phyloP scores from a whole-genome alignment of 495 filamentous ascomycete genomes.

The Aspergillus nidulans region DNA sequence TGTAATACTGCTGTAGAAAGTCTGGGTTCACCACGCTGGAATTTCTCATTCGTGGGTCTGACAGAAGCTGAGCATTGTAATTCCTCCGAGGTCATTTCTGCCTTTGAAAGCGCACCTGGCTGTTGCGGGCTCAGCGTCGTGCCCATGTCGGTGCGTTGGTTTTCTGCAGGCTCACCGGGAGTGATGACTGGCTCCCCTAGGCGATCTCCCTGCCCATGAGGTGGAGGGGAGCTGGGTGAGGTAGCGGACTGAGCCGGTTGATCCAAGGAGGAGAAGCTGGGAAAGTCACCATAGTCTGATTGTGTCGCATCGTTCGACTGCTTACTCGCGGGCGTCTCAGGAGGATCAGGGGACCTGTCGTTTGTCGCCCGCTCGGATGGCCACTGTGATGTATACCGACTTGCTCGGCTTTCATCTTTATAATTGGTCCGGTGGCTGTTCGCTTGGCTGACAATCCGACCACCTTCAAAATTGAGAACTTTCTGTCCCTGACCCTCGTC shows the following conservation, averaged over 20 bases:
- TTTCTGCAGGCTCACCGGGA: background rate
- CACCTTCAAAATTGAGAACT: constrained; percentile 70
- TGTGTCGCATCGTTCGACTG: constrained; percentile 16
- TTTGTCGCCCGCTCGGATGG: constrained; percentile 18
- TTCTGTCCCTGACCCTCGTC: constrained; percentile 75
- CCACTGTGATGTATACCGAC: constrained; percentile 76
- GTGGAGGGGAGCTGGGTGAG: background rate
- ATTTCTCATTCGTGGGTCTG: constrained; percentile 76
- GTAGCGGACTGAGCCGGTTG: constrained; percentile 5
- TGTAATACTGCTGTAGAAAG: constrained; percentile 90
- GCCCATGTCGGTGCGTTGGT: background rate
- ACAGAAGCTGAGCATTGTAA: constrained; percentile 79
- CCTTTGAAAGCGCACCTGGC: constrained; percentile 21
- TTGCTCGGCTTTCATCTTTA: constrained; percentile 66
- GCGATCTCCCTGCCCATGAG: background rate
- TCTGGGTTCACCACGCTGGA: constrained; percentile 85
- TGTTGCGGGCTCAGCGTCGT: background rate
- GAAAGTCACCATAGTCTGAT: constrained; percentile 46
- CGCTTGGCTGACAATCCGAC: constrained; percentile 61
- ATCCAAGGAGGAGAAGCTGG: constrained; percentile 32
- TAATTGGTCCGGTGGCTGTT: constrained; percentile 57
- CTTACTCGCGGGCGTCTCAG: background rate
- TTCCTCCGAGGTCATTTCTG: constrained; percentile 75
- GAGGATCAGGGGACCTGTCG: background rate
- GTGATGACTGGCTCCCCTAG: background rate